Conservation (phyloP, 495 filamentous ascomycete species). For the Gamarada debralockiae region DNA sequence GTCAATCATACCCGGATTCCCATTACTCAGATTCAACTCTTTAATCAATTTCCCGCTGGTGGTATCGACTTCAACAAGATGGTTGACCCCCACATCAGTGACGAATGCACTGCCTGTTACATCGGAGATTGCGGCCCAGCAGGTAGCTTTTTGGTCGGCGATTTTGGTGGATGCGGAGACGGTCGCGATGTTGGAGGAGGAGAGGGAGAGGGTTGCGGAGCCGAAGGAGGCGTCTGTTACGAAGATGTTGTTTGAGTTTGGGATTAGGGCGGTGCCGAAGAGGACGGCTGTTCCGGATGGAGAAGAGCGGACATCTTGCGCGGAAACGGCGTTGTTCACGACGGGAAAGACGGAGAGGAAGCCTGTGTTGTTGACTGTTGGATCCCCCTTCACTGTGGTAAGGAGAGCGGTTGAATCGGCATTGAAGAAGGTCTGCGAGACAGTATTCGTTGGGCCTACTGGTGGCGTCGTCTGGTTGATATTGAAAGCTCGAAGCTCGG, state of each 20-base stretch:
- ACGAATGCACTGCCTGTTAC: conserved; percentile 46
- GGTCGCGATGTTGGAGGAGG: conserved; percentile 19
- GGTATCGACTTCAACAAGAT: conserved; percentile 48
- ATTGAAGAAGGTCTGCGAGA: conserved; percentile 54
- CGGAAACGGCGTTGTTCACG: conserved; percentile 21
- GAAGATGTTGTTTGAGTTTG: conserved; percentile 38
- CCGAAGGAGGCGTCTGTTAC: conserved; percentile 55
- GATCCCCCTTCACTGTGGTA: conserved; percentile 54
- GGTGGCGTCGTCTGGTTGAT: conserved; percentile 51
- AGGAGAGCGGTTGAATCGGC: conserved; percentile 44
- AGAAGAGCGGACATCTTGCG: conserved; percentile 29
- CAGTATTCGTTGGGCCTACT: conserved; percentile 46
- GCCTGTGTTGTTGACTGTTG: conserved; percentile 46
- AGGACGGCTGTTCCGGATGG: conserved; percentile 49
- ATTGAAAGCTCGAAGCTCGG: conserved; percentile 35
- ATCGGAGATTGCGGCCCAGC: conserved; percentile 45
- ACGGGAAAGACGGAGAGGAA: conserved; percentile 49
- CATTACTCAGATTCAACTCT: conserved; percentile 25
- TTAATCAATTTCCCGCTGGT: conserved; percentile 37
- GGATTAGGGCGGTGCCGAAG: conserved; percentile 47
- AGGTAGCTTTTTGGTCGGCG: conserved; percentile 47
- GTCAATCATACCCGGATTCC: conserved; percentile 51
- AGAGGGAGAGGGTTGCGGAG: conserved; percentile 34
- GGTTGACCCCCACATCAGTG: conserved; percentile 46
- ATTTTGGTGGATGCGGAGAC: conserved; percentile 32